Base-by-base conservation (phyloP, 2,329 filamentous ascomycete species). In the Tolypocladium ovalisporum region DNA sequence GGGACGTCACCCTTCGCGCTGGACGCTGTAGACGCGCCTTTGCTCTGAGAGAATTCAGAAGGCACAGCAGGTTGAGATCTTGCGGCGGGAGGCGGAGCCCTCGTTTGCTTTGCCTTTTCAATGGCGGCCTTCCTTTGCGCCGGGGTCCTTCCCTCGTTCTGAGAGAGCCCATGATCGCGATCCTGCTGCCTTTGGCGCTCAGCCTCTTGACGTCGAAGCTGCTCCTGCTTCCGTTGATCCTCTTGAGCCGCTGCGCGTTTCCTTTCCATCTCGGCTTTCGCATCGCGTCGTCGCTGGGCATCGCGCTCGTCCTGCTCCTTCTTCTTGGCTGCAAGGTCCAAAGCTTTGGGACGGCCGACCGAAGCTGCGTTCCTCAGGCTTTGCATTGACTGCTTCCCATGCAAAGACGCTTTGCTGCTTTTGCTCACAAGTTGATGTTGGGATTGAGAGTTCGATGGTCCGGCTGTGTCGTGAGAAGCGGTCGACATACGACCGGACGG, bases 291-390 rank as follows among this genome's bases (percentile, higher is more conserved):
- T 54, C 86, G 84, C 65, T 91, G 86, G 17, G 84, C 83, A 62
- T 91, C 89, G 53, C 85, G 84, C 67, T 95, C 90, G 64, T 96
- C 91, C 68, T 86, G 87, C 69, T 96, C 90, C 68, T 88, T 93
- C 71, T 91, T 92, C 66, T 85, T 87, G 42, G 89, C 88, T 2
- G 87, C 89, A 53, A 88, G 78, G 56, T 92, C 84, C 27, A 92
- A 75, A 2, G 88, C 87, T 68, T 88, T 89, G 0, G 85, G 81
- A 55, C 86, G 84, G 2, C 81, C 77, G n/a, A 76, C 78, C 36
- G 85, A 80, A n/a, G 84, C 83, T 0, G 71, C 66, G 6, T 63
- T 63, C 69, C 88, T 89, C 56, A 91, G 76, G 66, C 81, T 89
- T 56, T 80, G 75, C 10, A 75, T 66, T 1, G 81, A 81, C 4